Conservation (phyloP, 768 basidiomycete genomes). For the Boletales sp. region DNA sequence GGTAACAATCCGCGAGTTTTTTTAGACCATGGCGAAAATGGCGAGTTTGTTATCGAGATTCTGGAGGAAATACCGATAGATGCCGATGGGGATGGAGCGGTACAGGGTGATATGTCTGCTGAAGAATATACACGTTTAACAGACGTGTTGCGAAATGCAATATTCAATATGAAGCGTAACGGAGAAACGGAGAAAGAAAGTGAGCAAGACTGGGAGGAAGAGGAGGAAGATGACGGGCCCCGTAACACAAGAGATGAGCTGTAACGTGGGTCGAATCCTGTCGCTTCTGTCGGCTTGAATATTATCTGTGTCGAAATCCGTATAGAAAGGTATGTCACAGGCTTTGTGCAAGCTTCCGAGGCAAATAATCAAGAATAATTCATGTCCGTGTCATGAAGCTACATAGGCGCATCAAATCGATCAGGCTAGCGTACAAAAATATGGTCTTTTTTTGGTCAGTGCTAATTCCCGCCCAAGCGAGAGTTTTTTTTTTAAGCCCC, state of each 20-base stretch:
- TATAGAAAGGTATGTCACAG: constrained; percentile 3
- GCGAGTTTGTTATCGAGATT: constrained; percentile 42
- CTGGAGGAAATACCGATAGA: constrained; percentile 43
- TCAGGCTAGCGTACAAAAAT: constrained; percentile 5
- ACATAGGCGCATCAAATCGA: constrained; percentile 13
- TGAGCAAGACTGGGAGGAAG: constrained; percentile 24
- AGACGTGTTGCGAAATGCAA: constrained; percentile 51
- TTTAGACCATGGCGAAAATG: constrained; percentile 41
- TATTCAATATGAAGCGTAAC: constrained; percentile 45
- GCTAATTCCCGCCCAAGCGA: constrained; percentile 20
- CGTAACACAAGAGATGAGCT: constrained; percentile 30
- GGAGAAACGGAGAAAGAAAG: constrained; percentile 19
- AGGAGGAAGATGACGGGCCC: constrained; percentile 31
- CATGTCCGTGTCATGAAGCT: constrained; percentile 24
- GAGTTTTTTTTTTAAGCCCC: constrained; percentile 4
- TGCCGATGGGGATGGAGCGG: constrained; percentile 18
- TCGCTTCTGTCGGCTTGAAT: constrained; percentile 15
- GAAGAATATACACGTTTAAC: constrained; percentile 43
- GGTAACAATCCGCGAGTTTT: constrained; percentile 35
- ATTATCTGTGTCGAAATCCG: constrained; percentile 6
- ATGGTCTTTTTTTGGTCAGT: constrained; percentile 11
- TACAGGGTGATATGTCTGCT: constrained; percentile 30
- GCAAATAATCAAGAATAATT: constrained; percentile 7
- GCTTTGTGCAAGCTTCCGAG: neutral
- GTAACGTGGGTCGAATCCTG: constrained; percentile 25